Evolutionary conservation across 2,329 filamentous ascomycete species (phyloP).

Genomic region (Fusarium ramigenum): DNA sequence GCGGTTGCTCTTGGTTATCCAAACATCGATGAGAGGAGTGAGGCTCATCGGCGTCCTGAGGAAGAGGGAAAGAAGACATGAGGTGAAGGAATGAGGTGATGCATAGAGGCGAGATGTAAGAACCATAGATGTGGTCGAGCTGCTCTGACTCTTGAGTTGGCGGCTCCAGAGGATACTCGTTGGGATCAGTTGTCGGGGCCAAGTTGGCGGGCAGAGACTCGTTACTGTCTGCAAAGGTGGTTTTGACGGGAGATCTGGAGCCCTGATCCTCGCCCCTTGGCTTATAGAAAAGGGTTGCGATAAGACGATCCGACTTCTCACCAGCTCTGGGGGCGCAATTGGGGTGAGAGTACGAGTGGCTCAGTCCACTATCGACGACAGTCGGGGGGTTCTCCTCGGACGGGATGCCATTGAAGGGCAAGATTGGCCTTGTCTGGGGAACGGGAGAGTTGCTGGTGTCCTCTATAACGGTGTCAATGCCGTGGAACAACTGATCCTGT

Average conservation of each 20-base stretch:
- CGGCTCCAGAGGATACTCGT: conserved; percentile 69
- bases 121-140: conserved; percentile 72
- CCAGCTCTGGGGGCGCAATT: conserved; percentile 67
- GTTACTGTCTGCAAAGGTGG: conserved; percentile 44
- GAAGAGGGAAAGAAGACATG: conserved; percentile 69
- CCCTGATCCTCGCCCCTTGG: conserved; percentile 46
- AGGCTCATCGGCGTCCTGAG: conserved; percentile 60
- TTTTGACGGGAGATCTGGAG: conserved; percentile 45
- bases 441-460: conserved; percentile 54
- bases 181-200: conserved; percentile 66
- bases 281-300: conserved; percentile 74
- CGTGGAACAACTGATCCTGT: conserved; percentile 60
- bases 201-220: conserved; percentile 61
- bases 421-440: conserved; percentile 53
- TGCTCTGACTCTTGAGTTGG: conserved; percentile 64
- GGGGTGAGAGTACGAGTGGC: conserved; percentile 69
- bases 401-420: conserved; percentile 68
- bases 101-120: conserved; percentile 71
- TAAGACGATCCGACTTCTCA: conserved; percentile 58
- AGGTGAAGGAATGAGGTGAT: conserved; percentile 73
- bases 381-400: conserved; percentile 66
- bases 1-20: conserved; percentile 66
- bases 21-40: conserved; percentile 72
- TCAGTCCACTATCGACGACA: conserved; percentile 70
- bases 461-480: conserved; percentile 73